Base-by-base conservation (phyloP, 2,329 filamentous ascomycete species). In the Pseudocercospora macadamiae region DNA sequence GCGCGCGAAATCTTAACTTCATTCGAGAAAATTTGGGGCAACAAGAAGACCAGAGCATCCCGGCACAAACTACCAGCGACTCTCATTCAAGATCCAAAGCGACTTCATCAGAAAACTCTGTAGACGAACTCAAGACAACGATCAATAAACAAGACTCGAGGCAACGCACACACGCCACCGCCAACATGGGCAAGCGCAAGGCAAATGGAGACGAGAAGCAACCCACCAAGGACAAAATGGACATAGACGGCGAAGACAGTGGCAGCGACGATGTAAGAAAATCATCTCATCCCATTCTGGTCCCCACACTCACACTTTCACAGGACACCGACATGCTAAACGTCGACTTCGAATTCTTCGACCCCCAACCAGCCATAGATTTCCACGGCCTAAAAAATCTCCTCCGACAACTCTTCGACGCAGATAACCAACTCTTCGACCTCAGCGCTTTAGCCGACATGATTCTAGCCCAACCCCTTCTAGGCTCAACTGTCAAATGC, bases 311-410 rank as follows among this genome's bases (percentile, higher is more conserved):
- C n/a, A 57, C 26, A 6, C 2, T 34, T 52, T 51, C 36, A 12
- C 60, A 96, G 90, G 91, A 96, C 70, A 89, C 92, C 71, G 90
- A 96, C 73, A 89, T 93, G 74, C 86, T 99, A 65, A 89, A 97
- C 72, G 92, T 97, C 58, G 93, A 97, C 66, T 99, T 99, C 71
- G 95, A 99, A 79, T 97, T 92, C 90, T 99, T 97, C 80, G 96
- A 97, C 77, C 96, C 93, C 63, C 89, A 95, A 68, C 83, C 90
- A 1, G 86, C 89, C 6, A 83, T 96, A 68, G 95, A 99, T 76
- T 97, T 97, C 76, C 93, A 97, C 77, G 95, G 95, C 59, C 85
- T 96, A 68, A 97, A 97, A 76, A 89, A 86, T 8, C 86, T 99
- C 6, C 77, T 97, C 60, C 89, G 93, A 60, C 95, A 99, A 76